Conservation (phyloP, 306 rosid genomes). For the Acacia acuminata region DNA sequence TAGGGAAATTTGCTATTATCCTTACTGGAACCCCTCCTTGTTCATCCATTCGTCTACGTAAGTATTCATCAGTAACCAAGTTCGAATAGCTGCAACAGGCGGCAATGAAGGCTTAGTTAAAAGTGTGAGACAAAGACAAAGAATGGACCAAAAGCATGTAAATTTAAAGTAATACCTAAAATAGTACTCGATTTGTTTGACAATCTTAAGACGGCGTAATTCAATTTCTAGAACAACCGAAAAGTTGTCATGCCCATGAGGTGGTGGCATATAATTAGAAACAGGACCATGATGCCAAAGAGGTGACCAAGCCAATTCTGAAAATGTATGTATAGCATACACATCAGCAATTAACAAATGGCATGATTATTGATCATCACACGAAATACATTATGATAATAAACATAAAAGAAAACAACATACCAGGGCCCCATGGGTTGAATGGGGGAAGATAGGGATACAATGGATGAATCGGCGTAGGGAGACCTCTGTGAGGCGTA, state of each 20-base stretch:
- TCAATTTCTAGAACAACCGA: constrained; percentile 53
- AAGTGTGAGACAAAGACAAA: background rate
- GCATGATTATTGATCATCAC: too few species aligned
- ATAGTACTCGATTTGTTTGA: constrained; percentile 81
- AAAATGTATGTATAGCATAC: constrained; percentile 19
- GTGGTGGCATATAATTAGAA: constrained; percentile 51
- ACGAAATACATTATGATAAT: too few species aligned
- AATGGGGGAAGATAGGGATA: constrained; percentile 8
- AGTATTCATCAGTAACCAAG: constrained; percentile 72
- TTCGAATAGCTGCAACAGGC: constrained; percentile 71
- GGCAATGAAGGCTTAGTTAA: background rate
- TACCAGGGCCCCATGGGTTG: constrained; percentile 54
- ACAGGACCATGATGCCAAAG: constrained; percentile 30
- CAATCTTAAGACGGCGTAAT: constrained; percentile 58
- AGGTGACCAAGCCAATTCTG: constrained; percentile 25
- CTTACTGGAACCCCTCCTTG: constrained; percentile 84
- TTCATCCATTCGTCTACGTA: constrained; percentile 85
- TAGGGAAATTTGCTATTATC: constrained; percentile 74
- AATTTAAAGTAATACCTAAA: constrained; percentile 61
- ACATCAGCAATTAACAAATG: background rate
- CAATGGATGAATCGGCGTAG: constrained; percentile 18
- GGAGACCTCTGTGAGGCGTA: constrained; percentile 47
- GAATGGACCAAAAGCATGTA: background rate
- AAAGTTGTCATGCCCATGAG: constrained; percentile 31
- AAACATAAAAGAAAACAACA: background rate